These are phyloP conservation scores for Mycena sanguinolenta DNA, from an alignment of 768 basidiomycete species.

Conservation along the genomic window DNA sequence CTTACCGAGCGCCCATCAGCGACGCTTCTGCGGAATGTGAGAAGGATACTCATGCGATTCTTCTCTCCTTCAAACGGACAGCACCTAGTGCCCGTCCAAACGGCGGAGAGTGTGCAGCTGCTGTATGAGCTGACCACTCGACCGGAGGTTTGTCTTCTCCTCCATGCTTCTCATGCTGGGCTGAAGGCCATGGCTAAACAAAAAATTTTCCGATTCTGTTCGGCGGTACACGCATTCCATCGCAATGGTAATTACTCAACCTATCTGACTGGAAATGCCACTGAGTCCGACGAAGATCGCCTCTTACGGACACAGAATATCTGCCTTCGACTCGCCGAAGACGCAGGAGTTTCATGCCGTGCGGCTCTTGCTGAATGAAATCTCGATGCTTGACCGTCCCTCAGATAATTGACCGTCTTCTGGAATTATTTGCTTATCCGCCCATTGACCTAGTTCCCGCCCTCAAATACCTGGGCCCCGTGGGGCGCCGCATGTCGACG, in stretches of 20 bases:
- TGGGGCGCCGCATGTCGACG: slow-evolving; percentile 16
- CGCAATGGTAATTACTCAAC: slow-evolving; percentile 5
- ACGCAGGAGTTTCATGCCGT: neutral
- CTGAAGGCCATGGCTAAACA: neutral
- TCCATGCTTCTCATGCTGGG: neutral
- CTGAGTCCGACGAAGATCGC: neutral
- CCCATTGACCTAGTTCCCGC: neutral
- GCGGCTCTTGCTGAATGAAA: neutral
- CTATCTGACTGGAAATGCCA: neutral
- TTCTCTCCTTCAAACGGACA: neutral
- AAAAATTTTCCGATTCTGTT: slow-evolving; percentile 7
- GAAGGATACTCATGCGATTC: neutral
- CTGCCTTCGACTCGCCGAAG: neutral
- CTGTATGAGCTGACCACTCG: slow-evolving; percentile 7
- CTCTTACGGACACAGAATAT: slow-evolving; percentile 7
- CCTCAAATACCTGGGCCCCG: slow-evolving; percentile 17
- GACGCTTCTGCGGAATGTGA: slow-evolving; percentile 4
- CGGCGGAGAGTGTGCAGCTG: slow-evolving; percentile 13
- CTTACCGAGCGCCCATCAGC: neutral
- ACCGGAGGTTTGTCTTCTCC: slow-evolving; percentile 4
- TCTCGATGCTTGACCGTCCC: neutral
- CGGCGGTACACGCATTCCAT: slow-evolving; percentile 11
- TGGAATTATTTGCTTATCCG: slow-evolving; percentile 8
- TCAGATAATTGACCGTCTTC: slow-evolving; percentile 15
- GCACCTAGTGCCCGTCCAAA: slow-evolving; percentile 2